Evolutionary conservation across 2,329 filamentous ascomycete species (phyloP).

Genomic region (Ophiostoma sp.): DNA sequence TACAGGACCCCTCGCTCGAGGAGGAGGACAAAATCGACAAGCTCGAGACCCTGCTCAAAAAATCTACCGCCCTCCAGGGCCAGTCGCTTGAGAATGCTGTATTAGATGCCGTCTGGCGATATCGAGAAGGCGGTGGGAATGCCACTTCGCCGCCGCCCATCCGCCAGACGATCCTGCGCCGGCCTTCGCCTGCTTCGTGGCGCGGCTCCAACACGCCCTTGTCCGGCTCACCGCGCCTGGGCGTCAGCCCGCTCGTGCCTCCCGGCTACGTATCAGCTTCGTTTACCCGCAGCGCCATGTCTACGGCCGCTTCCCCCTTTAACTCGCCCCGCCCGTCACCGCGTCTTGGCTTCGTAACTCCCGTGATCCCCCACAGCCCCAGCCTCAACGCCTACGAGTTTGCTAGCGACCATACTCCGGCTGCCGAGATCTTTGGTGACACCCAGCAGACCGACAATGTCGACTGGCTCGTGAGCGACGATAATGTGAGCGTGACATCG

Average conservation of each 20-base stretch:
- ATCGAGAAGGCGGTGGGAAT: constrained; percentile 59
- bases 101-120: constrained; percentile 84
- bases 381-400: constrained; percentile 94
- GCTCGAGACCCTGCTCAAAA: constrained; percentile 77
- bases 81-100: constrained; percentile 81
- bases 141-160: constrained; percentile 74
- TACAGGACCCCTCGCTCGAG: constrained; percentile 74
- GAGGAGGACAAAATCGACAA: constrained; percentile 95
- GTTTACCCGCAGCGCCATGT: constrained; percentile 66
- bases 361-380: constrained; percentile 87
- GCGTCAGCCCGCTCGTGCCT: constrained; percentile 75
- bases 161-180: constrained; percentile 82
- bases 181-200: constrained; percentile 91
- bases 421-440: constrained; percentile 75
- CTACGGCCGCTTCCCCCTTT: constrained; percentile 78
- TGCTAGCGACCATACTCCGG: constrained; percentile 70
- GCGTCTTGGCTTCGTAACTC: constrained; percentile 80
- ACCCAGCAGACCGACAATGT: constrained; percentile 92
- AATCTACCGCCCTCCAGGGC: constrained; percentile 69
- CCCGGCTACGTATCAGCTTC: constrained; percentile 75
- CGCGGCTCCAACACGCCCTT: constrained; percentile 75
- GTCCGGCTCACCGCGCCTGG: constrained; percentile 74
- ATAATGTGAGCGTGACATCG: constrained; percentile 73
- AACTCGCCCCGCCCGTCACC: constrained; percentile 90
- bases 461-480: constrained; percentile 93